A percentile compares a stretch with the other conserved stretches of the same genome.
Evolutionary conservation across 2,329 filamentous ascomycete genomes (phyloP).

Genomic region (Exophiala sp.): DNA sequence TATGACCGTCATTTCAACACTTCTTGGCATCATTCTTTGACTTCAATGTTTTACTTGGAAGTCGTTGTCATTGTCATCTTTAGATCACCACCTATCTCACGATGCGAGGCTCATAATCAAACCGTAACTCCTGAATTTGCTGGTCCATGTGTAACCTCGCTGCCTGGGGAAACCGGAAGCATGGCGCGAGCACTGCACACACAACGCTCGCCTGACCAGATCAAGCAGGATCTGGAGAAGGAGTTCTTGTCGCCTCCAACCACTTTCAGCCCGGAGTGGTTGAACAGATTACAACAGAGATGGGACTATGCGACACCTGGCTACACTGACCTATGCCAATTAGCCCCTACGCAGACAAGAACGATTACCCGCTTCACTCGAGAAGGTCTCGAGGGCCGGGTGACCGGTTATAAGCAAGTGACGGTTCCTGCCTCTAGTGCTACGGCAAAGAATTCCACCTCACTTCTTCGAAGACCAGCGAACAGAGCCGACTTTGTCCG

Average conservation of each 20-base stretch:
- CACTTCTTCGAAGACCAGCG: slow-evolving; percentile 79
- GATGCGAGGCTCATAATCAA: no score
- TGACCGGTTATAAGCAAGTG: slow-evolving; percentile 91
- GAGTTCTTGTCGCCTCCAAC: slow-evolving; percentile 77
- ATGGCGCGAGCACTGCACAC: neutral
- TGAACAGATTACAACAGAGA: slow-evolving; percentile 80
- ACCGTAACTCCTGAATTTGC: neutral
- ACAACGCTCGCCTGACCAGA: slow-evolving; percentile 28
- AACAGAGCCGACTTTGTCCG: slow-evolving; percentile 85
- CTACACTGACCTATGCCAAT: slow-evolving; percentile 76
- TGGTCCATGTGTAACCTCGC: neutral
- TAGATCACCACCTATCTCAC: no score
- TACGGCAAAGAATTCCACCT: slow-evolving; percentile 93
- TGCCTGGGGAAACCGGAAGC: no score
- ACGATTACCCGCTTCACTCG: slow-evolving; percentile 92
- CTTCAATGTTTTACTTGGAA: no score
- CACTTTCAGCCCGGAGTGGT: slow-evolving; percentile 77
- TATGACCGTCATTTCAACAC: no score
- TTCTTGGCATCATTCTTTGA: no score
- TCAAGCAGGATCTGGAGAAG: slow-evolving; percentile 69
- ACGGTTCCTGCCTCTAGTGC: slow-evolving; percentile 85
- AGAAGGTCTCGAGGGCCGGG: slow-evolving; percentile 85
- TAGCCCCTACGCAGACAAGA: slow-evolving; percentile 86
- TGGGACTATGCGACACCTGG: slow-evolving; percentile 76
- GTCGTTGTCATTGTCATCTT: no score